Base-by-base conservation (phyloP, 495 filamentous ascomycete genomes). In the Chlorociboria aeruginascens region DNA sequence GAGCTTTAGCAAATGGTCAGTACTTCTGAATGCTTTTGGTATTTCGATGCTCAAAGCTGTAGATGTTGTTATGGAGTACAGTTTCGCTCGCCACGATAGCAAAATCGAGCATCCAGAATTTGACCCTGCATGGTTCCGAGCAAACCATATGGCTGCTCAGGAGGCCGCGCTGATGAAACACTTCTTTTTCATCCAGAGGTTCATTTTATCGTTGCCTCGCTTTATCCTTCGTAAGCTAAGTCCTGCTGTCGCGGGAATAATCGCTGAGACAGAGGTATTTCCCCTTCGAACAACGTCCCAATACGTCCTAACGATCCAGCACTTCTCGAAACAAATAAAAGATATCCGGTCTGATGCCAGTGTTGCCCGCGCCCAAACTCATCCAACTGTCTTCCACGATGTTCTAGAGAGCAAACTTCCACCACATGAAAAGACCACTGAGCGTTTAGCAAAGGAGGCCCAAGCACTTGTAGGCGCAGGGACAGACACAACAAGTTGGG, bases 371-470 rank as follows among this genome's bases (percentile, higher is more conserved):
- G 20, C 20, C 4, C 2, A 25, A 4, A 25, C 20, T 25, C 20
- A 25, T 25, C 1, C 20, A 25, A 45, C 49, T 7, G 32, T 51
- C 25, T 51, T 45, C 30, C 41, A 46, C 28, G 41, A 46, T 13
- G 31, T 51, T 30, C 39, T 40, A 10, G 32, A 16, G 25, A 48
- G 41, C 31, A 43, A 50, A 44, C 39, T 50, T 11, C 47, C 47
- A 1, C 36, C 32, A 6, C 7, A 43, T 6, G 63, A 66, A 47
- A 59, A 58, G 41, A 48, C 32, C 20, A 54, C 54, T 43, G 51
- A 56, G 11, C 51, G 62, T 7, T 43, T 65, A 14, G 43, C 45
- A 2, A 52, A 52, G 6, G 62, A 66, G 40, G 63, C 55, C 10
- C 51, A 56, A 14, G 52, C 45, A 11, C 48, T 63, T 3, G 33